These are phyloP conservation scores for Cydonia oblonga DNA, from an alignment of 331 rosid species.

Conservation along the genomic window DNA sequence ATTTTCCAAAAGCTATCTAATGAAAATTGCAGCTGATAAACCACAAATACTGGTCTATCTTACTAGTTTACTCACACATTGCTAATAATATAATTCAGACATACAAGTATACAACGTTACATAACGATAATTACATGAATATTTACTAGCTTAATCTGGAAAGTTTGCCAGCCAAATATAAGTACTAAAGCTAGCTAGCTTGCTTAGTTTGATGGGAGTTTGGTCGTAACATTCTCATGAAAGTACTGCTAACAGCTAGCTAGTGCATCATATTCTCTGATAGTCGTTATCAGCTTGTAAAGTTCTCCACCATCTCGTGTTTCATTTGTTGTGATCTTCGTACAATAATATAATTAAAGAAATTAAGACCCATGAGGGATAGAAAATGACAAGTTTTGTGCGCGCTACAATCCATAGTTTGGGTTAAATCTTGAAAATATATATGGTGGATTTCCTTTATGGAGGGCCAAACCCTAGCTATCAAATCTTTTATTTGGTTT, in stretches of 20 bases:
- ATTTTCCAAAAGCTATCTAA: neutral
- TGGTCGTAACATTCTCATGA: slow-evolving; percentile 1
- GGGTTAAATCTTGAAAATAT: neutral
- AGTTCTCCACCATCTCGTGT: slow-evolving; percentile 27
- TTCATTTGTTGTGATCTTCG: neutral
- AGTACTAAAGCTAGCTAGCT: neutral
- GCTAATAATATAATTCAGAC: neutral
- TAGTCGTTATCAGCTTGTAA: slow-evolving; percentile 19
- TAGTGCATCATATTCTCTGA: neutral
- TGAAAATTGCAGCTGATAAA: neutral
- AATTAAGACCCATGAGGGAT: neutral
- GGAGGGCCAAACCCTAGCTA: slow-evolving; percentile 2
- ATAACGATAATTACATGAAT: neutral
- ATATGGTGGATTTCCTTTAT: slow-evolving; percentile 3
- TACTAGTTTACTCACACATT: neutral
- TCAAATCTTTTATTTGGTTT: neutral
- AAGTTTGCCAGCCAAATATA: neutral
- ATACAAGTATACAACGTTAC: neutral
- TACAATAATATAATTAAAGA: neutral
- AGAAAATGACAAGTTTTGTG: slow-evolving; percentile 18
- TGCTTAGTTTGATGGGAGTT: neutral
- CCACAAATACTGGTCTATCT: neutral
- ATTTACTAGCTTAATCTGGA: neutral
- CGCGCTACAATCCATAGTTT: neutral
- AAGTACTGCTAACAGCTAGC: neutral